phyloP scores from a whole-genome alignment of 495 filamentous ascomycete species.

The Neurospora sp. region DNA sequence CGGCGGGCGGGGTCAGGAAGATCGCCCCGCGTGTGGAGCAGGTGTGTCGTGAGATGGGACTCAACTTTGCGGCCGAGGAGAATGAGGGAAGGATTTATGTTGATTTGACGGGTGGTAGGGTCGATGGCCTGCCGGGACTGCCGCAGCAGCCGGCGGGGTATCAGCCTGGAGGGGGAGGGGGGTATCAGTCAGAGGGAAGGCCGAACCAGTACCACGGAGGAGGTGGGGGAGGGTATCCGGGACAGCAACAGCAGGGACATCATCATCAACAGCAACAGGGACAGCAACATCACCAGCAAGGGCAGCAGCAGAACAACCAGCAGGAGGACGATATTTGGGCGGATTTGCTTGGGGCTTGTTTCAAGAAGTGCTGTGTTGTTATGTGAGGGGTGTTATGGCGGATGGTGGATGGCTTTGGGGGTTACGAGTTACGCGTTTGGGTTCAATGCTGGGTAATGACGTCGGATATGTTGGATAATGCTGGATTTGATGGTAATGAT shows the following conservation, averaged over 20 bases:
- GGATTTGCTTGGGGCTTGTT: slow-evolving; percentile 49
- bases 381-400: slow-evolving; percentile 47
- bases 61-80: slow-evolving; percentile 73
- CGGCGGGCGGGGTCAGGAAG: slow-evolving; percentile 66
- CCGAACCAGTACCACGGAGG: slow-evolving; percentile 17
- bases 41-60: slow-evolving; percentile 68
- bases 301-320: slow-evolving; percentile 26
- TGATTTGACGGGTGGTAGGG: slow-evolving; percentile 27
- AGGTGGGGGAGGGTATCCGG: slow-evolving; percentile 22
- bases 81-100: slow-evolving; percentile 78
- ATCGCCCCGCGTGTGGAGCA: slow-evolving; percentile 86
- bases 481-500: background rate
- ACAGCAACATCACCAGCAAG: slow-evolving; percentile 12
- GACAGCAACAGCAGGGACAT: slow-evolving; percentile 7
- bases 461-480: background rate
- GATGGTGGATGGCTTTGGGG: background rate
- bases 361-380: slow-evolving; percentile 62
- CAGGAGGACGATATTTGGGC: slow-evolving; percentile 55
- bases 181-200: slow-evolving; percentile 18
- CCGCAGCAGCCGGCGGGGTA: slow-evolving; percentile 33
- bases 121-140: slow-evolving; percentile 35
- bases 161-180: slow-evolving; percentile 26
- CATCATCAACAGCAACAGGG: slow-evolving; percentile 6
- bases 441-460: background rate
- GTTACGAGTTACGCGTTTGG: background rate